Percentiles rank a stretch among this genome's conserved stretches.
phyloP scores from a whole-genome alignment of 768 basidiomycete genomes.

The Strobilomyces dryophilus region DNA sequence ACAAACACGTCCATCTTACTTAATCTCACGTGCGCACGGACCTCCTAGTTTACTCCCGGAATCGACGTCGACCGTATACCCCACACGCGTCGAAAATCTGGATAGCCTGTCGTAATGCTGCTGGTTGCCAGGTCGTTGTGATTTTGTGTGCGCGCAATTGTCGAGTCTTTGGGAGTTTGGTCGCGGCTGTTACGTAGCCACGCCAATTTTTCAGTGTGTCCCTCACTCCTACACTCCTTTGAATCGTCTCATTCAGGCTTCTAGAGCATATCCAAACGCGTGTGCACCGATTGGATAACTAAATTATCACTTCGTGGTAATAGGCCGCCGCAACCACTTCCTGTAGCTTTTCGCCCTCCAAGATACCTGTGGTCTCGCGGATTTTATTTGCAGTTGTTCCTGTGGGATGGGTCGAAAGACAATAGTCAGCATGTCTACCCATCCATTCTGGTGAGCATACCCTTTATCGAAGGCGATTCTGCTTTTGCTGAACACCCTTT shows the following conservation, averaged over 20 bases:
- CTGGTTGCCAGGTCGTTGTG: conserved; percentile 2
- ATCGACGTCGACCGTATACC: not conserved
- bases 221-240: not conserved
- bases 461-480: too few species aligned
- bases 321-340: conserved; percentile 5
- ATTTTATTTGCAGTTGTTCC: not conserved
- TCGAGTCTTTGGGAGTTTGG: not conserved
- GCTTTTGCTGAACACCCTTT: conserved; percentile 1
- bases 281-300: not conserved
- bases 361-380: conserved; percentile 5
- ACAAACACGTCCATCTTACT: conserved; percentile 4
- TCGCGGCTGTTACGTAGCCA: conserved; percentile 12
- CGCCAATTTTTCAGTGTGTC: not conserved
- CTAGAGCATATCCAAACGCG: conserved; percentile 2
- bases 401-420: conserved; percentile 4
- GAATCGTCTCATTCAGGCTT: conserved; percentile 2
- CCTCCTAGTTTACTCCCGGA: conserved; percentile 3
- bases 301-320: conserved; percentile 4
- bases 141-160: conserved; percentile 1
- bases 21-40: conserved; percentile 29
- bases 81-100: not conserved
- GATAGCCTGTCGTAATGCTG: conserved; percentile 3
- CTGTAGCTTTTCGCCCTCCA: conserved; percentile 18
- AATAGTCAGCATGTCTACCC: conserved; percentile 21
- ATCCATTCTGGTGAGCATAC: conserved; percentile 31